phyloP scores from a whole-genome alignment of 164 flowering plant species.

The Sextonia rubra region DNA sequence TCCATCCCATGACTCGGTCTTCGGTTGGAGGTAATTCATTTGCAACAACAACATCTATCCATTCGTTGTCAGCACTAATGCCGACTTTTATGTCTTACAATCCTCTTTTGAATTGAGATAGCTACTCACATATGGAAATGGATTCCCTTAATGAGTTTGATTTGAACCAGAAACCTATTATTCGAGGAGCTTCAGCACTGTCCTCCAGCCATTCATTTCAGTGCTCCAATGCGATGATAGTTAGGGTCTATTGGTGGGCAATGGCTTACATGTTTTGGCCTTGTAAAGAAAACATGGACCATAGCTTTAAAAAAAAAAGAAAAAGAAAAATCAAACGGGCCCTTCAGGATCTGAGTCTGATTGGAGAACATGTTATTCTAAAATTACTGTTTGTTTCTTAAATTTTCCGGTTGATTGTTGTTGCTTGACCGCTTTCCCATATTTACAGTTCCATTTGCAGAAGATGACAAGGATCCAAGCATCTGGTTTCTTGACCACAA shows the following conservation, averaged over 20 bases:
- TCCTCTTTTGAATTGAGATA: constrained; percentile 32
- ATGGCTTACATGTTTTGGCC: too few relatives aligned
- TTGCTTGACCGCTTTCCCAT: too few relatives aligned
- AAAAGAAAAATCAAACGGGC: too few relatives aligned
- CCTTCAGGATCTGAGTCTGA: too few relatives aligned
- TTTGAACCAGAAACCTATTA: constrained; percentile 22
- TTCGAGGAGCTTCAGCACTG: constrained; percentile 23
- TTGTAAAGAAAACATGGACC: too few relatives aligned
- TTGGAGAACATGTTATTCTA: too few relatives aligned
- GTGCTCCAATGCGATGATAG: constrained; percentile 17
- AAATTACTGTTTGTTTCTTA: too few relatives aligned
- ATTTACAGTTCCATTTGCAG: too few relatives aligned
- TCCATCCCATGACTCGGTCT: constrained; percentile 56
- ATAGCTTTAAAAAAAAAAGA: too few relatives aligned
- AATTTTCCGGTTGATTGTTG: too few relatives aligned
- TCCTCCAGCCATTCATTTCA: constrained; percentile 28
- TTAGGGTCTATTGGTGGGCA: too few relatives aligned
- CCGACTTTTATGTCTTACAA: constrained; percentile 51
- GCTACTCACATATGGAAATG: constrained; percentile 24
- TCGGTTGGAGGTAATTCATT: constrained; percentile 65
- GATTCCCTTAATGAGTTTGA: constrained; percentile 37
- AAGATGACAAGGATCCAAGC: constrained; percentile 90
- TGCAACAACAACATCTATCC: constrained; percentile 61
- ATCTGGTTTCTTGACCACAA: constrained; percentile 99
- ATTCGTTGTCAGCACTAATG: constrained; percentile 73